Evolutionary conservation across 768 basidiomycete species (phyloP), one percentile per base, ranked within the genome.

Genomic region (Pholiota microspora): DNA sequence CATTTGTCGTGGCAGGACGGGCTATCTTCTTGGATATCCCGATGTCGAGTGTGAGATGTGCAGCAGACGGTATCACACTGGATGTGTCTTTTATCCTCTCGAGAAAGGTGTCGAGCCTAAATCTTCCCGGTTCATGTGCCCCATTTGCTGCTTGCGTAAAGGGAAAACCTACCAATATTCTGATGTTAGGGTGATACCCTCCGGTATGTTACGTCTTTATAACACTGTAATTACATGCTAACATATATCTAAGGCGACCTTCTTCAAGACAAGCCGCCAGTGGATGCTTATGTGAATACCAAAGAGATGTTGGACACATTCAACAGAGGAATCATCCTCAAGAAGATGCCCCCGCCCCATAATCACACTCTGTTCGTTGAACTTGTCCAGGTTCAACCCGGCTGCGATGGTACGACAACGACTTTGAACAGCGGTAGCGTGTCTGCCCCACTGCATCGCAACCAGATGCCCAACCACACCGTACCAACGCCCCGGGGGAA

Each of bases 111-210:
- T 64, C 59, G 56, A 49, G 45, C 55, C 67, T 59, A 57, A 47
- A n/a, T n/a, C 29, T 55, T 59, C 64, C 59, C 60, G 62, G n/a
- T 89, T 86, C 70, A 76, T 76, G 56, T 93, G 92, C 62, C 91
- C 91, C 0, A 67, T 93, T 16, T 93, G 92, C 64, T 86, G 85
- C 67, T 68, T 92, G 60, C 81, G 88, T 48, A 91, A 88, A 73
- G 87, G 84, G 55, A 78, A 79, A 55, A 69, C 72, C 5, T 94
- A 92, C 62, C 79, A 79, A 24, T 86, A 84, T 63, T 88, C 89
- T 0, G 88, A 92, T 61, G 80, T 93, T 18, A 81, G 90, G 35
- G 86, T 92, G 7, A 80, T 80, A 57, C 80, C 86, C 21, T 47
- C 63, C 32, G 68, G 71, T 71, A 59, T 70, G 78, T 28, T 48